A percentile compares a stretch with the other conserved stretches of the same genome.
Conservation (phyloP, 441 rosid species). For the Eruca vesicaria region DNA sequence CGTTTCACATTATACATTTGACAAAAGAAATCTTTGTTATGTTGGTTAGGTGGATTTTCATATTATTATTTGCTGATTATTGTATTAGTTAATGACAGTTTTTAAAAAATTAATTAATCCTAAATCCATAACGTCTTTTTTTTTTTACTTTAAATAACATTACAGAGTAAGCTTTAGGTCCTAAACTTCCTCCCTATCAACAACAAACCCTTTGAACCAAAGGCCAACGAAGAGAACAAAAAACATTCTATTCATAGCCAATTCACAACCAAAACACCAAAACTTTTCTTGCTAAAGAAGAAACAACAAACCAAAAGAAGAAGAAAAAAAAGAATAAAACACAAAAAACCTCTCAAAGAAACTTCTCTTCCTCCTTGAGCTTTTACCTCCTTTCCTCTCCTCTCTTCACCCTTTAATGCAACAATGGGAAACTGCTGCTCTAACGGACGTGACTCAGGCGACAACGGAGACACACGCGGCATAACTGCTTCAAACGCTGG, state of each 20-base stretch:
- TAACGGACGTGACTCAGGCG: constrained; percentile 38
- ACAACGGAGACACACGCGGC: constrained; percentile 18
- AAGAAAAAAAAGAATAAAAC: not conserved
- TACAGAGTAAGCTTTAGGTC: constrained; percentile 34
- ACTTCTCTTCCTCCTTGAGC: not conserved
- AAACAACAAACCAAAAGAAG: constrained; percentile 27
- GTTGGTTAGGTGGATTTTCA: not conserved
- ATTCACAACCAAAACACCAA: constrained; percentile 35
- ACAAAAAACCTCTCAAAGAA: not conserved
- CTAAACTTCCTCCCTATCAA: constrained; percentile 57
- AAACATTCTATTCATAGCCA: constrained; percentile 32
- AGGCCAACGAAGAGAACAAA: constrained; percentile 4
- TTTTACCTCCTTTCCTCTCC: not conserved
- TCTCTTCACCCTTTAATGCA: constrained; percentile 16
- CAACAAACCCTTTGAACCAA: constrained; percentile 31
- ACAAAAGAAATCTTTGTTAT: not conserved
- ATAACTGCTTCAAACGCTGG: constrained; percentile 8
- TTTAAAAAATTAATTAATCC: constrained; percentile 12
- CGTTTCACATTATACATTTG: constrained; percentile 1
- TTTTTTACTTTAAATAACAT: constrained; percentile 31
- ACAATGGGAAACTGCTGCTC: constrained; percentile 88
- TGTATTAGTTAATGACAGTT: not conserved
- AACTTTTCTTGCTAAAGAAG: constrained; percentile 33
- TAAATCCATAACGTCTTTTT: constrained; percentile 22
- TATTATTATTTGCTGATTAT: not conserved